Evolutionary conservation across 768 basidiomycete species (phyloP).

Genomic region (Serendipita sp.): DNA sequence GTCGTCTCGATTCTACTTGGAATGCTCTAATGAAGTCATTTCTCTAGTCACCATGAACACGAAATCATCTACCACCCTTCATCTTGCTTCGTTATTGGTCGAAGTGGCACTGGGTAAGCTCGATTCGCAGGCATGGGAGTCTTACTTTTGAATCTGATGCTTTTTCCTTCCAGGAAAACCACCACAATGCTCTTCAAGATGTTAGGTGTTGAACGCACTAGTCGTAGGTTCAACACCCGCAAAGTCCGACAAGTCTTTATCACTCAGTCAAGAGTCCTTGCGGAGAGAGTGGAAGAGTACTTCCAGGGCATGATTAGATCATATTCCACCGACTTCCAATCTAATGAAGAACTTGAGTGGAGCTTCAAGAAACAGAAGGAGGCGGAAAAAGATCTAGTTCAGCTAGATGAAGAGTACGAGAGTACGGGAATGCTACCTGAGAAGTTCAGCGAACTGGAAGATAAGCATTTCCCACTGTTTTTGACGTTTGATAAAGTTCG

Average conservation of each 20-base stretch:
- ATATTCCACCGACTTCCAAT: slow-evolving; percentile 21
- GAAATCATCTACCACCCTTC: slow-evolving; percentile 40
- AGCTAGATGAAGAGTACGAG: slow-evolving; percentile 28
- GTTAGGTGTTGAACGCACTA: slow-evolving; percentile 41
- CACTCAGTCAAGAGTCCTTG: slow-evolving; percentile 52
- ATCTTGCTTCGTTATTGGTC: slow-evolving; percentile 50
- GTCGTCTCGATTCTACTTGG: not conserved
- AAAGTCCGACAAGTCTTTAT: slow-evolving; percentile 57
- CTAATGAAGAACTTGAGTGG: slow-evolving; percentile 24
- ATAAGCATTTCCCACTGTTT: slow-evolving; percentile 53
- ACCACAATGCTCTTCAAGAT: slow-evolving; percentile 68
- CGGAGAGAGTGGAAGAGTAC: slow-evolving; percentile 54
- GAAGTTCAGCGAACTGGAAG: slow-evolving; percentile 37
- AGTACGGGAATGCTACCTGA: slow-evolving; percentile 31
- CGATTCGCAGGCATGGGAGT: not conserved
- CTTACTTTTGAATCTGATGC: not conserved
- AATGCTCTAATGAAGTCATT: too few relatives aligned
- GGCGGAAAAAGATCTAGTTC: slow-evolving; percentile 17
- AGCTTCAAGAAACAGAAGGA: slow-evolving; percentile 9
- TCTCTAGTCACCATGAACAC: slow-evolving; percentile 28
- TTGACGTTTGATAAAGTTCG: slow-evolving; percentile 46
- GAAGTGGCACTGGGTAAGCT: slow-evolving; percentile 57
- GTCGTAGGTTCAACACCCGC: slow-evolving; percentile 17
- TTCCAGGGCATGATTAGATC: slow-evolving; percentile 37
- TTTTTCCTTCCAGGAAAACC: slow-evolving; percentile 35